Conservation (phyloP, 2,329 filamentous ascomycete species). For the Eurotiales sp. region DNA sequence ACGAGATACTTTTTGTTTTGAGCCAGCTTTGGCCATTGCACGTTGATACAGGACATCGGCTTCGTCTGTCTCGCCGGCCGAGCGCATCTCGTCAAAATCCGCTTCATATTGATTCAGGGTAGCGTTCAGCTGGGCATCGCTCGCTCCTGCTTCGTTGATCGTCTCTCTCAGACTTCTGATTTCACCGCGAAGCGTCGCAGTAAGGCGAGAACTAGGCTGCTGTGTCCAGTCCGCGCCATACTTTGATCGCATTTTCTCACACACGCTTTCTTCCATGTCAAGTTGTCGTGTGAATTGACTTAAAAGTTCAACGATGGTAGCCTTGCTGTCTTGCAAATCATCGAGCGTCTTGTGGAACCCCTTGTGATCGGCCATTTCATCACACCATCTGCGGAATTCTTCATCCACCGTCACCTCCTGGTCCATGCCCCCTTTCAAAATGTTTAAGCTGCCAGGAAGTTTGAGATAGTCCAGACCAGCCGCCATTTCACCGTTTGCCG, state of each 20-base stretch:
- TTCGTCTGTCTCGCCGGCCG: slow-evolving; percentile 79
- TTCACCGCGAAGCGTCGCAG: slow-evolving; percentile 79
- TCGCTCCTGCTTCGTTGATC: slow-evolving; percentile 81
- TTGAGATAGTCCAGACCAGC: slow-evolving; percentile 92
- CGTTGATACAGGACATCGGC: slow-evolving; percentile 85
- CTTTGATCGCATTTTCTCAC: slow-evolving; percentile 98
- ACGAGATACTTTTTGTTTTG: slow-evolving; percentile 53
- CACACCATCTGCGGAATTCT: slow-evolving; percentile 91
- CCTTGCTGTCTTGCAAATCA: slow-evolving; percentile 70
- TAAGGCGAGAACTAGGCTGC: slow-evolving; percentile 87
- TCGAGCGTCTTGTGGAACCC: slow-evolving; percentile 77
- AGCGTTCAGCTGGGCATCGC: slow-evolving; percentile 75
- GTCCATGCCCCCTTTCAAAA: slow-evolving; percentile 88
- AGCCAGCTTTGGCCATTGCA: slow-evolving; percentile 74
- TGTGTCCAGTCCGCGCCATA: slow-evolving; percentile 96
- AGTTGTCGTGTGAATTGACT: slow-evolving; percentile 82
- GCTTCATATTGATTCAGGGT: slow-evolving; percentile 81
- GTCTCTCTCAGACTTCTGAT: slow-evolving; percentile 85
- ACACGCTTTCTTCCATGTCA: slow-evolving; percentile 96
- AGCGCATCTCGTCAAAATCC: slow-evolving; percentile 93
- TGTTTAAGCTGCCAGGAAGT: slow-evolving; percentile 80
- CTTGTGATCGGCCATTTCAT: slow-evolving; percentile 83
- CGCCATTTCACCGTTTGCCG: slow-evolving; percentile 91
- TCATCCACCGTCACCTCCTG: slow-evolving; percentile 84
- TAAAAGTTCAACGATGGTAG: slow-evolving; percentile 66